A percentile compares a stretch with the other conserved stretches of the same genome.
Conservation (phyloP, 176 grass and related monocot species). For the Olyra latifolia region DNA sequence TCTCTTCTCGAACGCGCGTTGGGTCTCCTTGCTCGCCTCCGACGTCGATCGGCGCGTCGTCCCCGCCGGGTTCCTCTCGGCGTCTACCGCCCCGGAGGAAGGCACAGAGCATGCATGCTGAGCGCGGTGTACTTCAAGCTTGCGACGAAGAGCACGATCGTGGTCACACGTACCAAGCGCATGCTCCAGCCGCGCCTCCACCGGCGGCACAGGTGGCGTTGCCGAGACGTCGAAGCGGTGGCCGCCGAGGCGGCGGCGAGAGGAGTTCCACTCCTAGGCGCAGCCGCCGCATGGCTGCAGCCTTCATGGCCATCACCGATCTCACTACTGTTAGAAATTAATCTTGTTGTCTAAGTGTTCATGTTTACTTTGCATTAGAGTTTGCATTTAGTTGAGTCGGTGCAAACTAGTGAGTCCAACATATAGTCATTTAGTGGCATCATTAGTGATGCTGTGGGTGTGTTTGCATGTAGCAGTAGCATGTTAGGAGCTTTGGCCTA, state of each 20-base stretch:
- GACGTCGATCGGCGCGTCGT: too few species aligned
- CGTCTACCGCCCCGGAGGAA: not conserved
- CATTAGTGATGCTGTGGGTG: too few species aligned
- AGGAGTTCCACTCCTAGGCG: not conserved
- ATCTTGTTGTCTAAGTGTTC: too few species aligned
- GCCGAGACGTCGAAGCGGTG: not conserved
- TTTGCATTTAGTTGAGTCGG: too few species aligned
- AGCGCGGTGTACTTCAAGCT: constrained; percentile 26
- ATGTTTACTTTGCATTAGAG: too few species aligned
- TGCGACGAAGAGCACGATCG: constrained; percentile 15
- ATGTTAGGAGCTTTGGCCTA: too few species aligned
- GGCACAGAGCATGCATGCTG: constrained; percentile 18
- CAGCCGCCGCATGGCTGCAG: not conserved
- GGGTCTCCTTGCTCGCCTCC: constrained; percentile 2
- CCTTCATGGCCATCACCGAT: constrained; percentile 1
- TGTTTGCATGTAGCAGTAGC: too few species aligned
- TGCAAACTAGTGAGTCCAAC: too few species aligned
- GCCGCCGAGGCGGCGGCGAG: not conserved
- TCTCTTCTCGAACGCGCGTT: constrained; percentile 27
- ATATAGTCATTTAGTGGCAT: too few species aligned
- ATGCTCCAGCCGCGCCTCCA: constrained; percentile 10
- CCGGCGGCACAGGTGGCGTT: not conserved
- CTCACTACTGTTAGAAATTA: too few species aligned
- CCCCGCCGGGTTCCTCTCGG: not conserved
- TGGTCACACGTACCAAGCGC: constrained; percentile 4